These are phyloP conservation scores for Suillus variegatus DNA, from an alignment of 768 basidiomycete species.

Conservation along the genomic window DNA sequence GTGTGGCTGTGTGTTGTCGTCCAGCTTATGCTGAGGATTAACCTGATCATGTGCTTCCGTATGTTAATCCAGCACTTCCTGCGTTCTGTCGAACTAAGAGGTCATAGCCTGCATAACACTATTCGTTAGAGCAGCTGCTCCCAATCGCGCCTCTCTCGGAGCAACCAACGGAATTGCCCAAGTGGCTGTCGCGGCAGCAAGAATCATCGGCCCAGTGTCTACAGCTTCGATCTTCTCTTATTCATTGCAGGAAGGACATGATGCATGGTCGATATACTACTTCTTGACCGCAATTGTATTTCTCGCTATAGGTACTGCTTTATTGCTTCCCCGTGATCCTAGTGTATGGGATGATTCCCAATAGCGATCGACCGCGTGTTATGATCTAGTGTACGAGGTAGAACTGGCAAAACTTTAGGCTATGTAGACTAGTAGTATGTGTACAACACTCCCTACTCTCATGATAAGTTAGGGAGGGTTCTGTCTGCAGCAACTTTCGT, in stretches of 20 bases:
- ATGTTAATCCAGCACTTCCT: slow-evolving; percentile 9
- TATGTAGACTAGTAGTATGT: too few species aligned
- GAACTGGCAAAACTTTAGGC: too few species aligned
- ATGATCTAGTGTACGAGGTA: too few species aligned
- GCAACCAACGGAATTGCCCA: neutral
- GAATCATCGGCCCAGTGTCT: neutral
- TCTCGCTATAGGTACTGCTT: neutral
- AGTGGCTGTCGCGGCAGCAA: neutral
- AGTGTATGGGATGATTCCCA: neutral
- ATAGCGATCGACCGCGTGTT: too few species aligned
- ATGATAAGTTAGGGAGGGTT: too few species aligned
- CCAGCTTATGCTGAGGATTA: slow-evolving; percentile 23
- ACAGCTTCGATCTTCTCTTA: neutral
- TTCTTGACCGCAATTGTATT: neutral
- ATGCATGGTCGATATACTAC: neutral
- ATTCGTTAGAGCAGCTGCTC: slow-evolving; percentile 5
- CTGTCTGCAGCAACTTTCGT: too few species aligned
- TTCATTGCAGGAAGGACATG: neutral
- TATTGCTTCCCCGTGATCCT: neutral
- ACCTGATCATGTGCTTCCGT: slow-evolving; percentile 35
- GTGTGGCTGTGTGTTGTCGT: slow-evolving; percentile 29
- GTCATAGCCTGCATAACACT: neutral
- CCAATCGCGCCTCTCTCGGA: neutral
- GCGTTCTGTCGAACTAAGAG: neutral
- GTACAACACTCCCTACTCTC: too few species aligned